Percentiles rank a stretch among this genome's conserved stretches.
These are phyloP conservation scores for Corylus heterophylla DNA, from an alignment of 306 rosid species.

Conservation along the genomic window DNA sequence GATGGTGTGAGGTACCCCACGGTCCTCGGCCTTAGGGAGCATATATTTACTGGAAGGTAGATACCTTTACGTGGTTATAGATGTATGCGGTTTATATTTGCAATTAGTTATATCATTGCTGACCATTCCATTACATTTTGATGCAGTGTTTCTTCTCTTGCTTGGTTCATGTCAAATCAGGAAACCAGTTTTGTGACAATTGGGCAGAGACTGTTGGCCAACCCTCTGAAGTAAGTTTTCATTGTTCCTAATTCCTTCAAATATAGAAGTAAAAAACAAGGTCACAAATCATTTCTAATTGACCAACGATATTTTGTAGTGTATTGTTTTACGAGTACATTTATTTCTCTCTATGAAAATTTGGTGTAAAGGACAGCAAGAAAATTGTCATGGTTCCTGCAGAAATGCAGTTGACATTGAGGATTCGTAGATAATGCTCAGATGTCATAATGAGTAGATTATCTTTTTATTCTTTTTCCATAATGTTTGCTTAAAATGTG, in stretches of 20 bases:
- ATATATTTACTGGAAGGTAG: constrained; percentile 95
- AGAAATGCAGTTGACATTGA: background rate
- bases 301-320: background rate
- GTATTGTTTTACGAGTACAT: background rate
- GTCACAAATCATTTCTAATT: background rate
- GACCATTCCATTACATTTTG: constrained; percentile 34
- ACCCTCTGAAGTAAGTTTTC: constrained; percentile 79
- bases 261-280: background rate
- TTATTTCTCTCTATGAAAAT: background rate
- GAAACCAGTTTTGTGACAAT: constrained; percentile 98
- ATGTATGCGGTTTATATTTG: background rate
- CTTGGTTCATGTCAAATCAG: constrained; percentile 99
- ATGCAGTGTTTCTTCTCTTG: constrained; percentile 98
- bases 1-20: constrained; percentile 90
- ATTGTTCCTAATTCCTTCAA: constrained; percentile 3
- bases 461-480: background rate
- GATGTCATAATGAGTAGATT: background rate
- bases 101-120: constrained; percentile 11
- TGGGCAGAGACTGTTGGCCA: constrained; percentile 96
- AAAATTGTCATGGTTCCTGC: background rate
- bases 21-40: constrained; percentile 96
- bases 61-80: constrained; percentile 12
- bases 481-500: background rate
- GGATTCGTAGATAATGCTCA: background rate
- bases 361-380: background rate